Percentiles rank a stretch among this genome's conserved stretches.
These are phyloP conservation scores for Cladobotryum protrusum DNA, from an alignment of 2,329 filamentous ascomycete species.

Conservation along the genomic window DNA sequence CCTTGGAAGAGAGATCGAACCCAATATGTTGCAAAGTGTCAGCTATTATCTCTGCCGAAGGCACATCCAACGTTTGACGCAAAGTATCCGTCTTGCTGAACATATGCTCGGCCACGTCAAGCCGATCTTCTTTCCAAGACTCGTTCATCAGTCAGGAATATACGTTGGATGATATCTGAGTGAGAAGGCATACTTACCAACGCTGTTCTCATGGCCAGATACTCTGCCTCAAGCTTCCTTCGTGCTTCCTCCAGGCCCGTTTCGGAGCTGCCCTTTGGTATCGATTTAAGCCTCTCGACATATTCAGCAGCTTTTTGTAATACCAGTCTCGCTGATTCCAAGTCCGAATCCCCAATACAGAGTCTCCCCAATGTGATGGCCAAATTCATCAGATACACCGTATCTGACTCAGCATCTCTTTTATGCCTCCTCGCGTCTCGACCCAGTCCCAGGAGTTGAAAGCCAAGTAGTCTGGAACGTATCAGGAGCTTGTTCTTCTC, in stretches of 20 bases:
- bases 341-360: conserved; percentile 43
- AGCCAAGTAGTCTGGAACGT: conserved; percentile 51
- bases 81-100: conserved; percentile 53
- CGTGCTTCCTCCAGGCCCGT: background rate
- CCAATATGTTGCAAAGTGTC: conserved; percentile 71
- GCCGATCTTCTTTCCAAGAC: conserved; percentile 67
- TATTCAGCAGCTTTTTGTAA: conserved; percentile 60
- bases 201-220: conserved; percentile 57
- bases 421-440: conserved; percentile 30
- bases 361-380: conserved; percentile 59
- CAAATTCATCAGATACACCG: conserved; percentile 57
- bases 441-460: conserved; percentile 57
- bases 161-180: background rate
- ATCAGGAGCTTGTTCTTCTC: conserved; percentile 28
- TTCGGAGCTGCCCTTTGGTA: background rate
- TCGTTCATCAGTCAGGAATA: conserved; percentile 29
- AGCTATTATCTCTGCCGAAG: conserved; percentile 54
- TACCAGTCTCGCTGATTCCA: conserved; percentile 52
- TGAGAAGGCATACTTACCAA: conserved; percentile 45
- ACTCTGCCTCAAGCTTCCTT: conserved; percentile 49
- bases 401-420: conserved; percentile 27
- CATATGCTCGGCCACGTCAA: conserved; percentile 74
- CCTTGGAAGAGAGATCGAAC: conserved; percentile 45
- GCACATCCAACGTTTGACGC: conserved; percentile 35
- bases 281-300: conserved; percentile 22